These are phyloP conservation scores for Candida peoriensis DNA, from an alignment of 805 yeast genomes.

Conservation along the genomic window DNA sequence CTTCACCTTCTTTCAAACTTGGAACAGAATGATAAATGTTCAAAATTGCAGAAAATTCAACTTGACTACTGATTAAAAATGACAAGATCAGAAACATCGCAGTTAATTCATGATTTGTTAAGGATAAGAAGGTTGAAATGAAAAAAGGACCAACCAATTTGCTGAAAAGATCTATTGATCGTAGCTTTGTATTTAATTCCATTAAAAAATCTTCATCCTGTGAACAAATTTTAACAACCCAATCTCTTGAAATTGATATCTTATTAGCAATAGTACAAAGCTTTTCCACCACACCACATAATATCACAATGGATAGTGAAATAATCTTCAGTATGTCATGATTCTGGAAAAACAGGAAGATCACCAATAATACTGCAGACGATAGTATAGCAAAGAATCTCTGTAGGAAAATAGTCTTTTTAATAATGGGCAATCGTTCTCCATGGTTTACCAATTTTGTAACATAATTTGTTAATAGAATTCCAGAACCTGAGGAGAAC, in stretches of 20 bases:
- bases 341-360: conserved; percentile 9
- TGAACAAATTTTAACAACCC: conserved; percentile 33
- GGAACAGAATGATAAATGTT: conserved; percentile 29
- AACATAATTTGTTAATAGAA: conserved; percentile 23
- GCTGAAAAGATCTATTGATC: conserved; percentile 34
- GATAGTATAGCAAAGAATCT: conserved; percentile 17
- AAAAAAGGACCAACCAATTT: conserved; percentile 34
- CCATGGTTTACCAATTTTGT: conserved; percentile 27
- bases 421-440: conserved; percentile 26
- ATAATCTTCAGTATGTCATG: conserved; percentile 6
- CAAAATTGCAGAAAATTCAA: conserved; percentile 31
- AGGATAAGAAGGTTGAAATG: conserved; percentile 28
- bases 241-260: conserved; percentile 35
- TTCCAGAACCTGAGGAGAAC: conserved; percentile 24
- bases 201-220: conserved; percentile 22
- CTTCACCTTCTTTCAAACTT: conserved; percentile 12
- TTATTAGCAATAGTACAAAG: conserved; percentile 30
- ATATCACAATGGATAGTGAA: conserved; percentile 19
- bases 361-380: conserved; percentile 7
- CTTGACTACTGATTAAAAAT: conserved; percentile 24
- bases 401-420: conserved; percentile 27
- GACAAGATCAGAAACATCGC: conserved; percentile 24
- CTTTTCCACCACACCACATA: conserved; percentile 30
- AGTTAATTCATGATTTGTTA: conserved; percentile 20
- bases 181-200: conserved; percentile 29